Percentiles rank a stretch among this genome's conserved stretches.
phyloP scores from a whole-genome alignment of 345 rosid genomes.

The Eucalyptus grandis region DNA sequence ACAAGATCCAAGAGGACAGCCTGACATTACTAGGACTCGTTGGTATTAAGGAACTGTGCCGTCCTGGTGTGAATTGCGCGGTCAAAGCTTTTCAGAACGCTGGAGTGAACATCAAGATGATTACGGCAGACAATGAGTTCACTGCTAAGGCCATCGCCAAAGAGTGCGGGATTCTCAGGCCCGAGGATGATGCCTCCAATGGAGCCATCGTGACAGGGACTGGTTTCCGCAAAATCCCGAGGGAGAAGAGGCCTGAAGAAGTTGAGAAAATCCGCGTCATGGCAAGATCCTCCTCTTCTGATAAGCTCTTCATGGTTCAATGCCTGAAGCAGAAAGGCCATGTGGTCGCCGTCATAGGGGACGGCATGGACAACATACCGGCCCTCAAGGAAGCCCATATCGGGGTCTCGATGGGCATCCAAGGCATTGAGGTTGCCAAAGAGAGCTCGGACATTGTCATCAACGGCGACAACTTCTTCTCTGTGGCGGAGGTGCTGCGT shows the following conservation, averaged over 20 bases:
- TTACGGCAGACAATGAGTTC: constrained; percentile 56
- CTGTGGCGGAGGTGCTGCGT: too few species aligned
- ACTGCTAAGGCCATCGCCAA: constrained; percentile 72
- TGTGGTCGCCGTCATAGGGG: constrained; percentile 65
- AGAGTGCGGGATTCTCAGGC: constrained; percentile 54
- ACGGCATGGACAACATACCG: accelerated
- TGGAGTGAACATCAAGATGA: constrained; percentile 64
- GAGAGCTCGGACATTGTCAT: too few species aligned
- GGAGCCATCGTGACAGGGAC: constrained; percentile 55
- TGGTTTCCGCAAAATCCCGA: constrained; percentile 6
- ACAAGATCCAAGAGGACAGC: too few species aligned
- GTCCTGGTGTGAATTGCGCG: too few species aligned
- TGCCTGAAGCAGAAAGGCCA: constrained; percentile 50
- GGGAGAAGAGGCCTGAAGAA: too few species aligned
- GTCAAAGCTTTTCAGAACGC: constrained; percentile 8
- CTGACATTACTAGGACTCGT: too few species aligned
- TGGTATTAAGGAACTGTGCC: too few species aligned
- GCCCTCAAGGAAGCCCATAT: too few species aligned
- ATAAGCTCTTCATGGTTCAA: constrained; percentile 70
- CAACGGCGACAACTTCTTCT: too few species aligned
- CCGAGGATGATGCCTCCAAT: constrained; percentile 1
- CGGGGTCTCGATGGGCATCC: not conserved
- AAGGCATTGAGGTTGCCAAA: too few species aligned
- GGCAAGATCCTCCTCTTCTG: constrained; percentile 70
- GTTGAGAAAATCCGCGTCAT: constrained; percentile 18